A percentile compares a stretch with the other conserved stretches of the same genome.
Evolutionary conservation across 345 rosid species (phyloP).

Genomic region (Linum tenue): DNA sequence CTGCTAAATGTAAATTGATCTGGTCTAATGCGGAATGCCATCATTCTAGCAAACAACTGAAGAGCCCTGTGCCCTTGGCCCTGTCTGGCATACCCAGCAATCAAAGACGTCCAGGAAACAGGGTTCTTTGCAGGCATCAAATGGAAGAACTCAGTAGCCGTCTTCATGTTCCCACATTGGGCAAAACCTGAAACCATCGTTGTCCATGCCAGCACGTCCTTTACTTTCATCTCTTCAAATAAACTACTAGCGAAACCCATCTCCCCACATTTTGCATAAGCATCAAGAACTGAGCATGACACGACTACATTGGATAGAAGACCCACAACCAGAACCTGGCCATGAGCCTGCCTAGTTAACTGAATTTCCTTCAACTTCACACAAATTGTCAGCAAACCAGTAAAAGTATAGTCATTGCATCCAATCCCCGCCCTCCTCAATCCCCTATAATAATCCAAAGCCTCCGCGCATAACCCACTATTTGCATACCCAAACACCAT

Average conservation of each 20-base stretch:
- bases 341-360: constrained; percentile 58
- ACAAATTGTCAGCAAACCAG: constrained; percentile 53
- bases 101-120: constrained; percentile 71
- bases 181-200: constrained; percentile 67
- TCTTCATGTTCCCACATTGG: constrained; percentile 48
- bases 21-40: constrained; percentile 35
- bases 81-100: constrained; percentile 61
- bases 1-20: constrained; percentile 78
- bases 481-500: constrained; percentile 62
- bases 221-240: constrained; percentile 58
- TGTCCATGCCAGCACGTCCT: constrained; percentile 63
- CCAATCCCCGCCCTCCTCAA: constrained; percentile 42
- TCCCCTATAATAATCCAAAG: constrained; percentile 42
- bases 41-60: constrained; percentile 43
- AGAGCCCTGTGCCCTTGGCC: constrained; percentile 44
- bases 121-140: constrained; percentile 58
- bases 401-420: constrained; percentile 56
- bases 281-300: constrained; percentile 46
- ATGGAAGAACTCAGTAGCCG: constrained; percentile 43
- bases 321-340: constrained; percentile 63
- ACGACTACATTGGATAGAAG: constrained; percentile 48
- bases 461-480: constrained; percentile 31
- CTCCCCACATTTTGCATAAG: constrained; percentile 57
- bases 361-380: constrained; percentile 37
- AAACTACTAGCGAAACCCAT: constrained; percentile 42